Evolutionary conservation across 2,329 filamentous ascomycete species (phyloP).

Genomic region (Pestalotiopsis sp.): DNA sequence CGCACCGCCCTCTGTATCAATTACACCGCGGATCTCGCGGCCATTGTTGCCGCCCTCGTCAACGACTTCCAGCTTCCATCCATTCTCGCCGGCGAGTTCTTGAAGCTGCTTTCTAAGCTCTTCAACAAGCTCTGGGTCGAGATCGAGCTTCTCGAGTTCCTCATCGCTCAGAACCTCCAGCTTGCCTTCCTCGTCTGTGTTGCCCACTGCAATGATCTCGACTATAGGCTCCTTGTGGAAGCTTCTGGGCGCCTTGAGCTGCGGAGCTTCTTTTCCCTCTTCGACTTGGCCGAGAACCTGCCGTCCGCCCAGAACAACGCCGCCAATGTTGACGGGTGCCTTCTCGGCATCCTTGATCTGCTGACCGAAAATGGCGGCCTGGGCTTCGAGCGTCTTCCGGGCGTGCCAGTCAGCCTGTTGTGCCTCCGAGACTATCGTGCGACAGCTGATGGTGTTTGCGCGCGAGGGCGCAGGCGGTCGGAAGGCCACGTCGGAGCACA

Average conservation of each 20-base stretch:
- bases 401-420: slow-evolving; percentile 43
- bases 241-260: slow-evolving; percentile 47
- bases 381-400: slow-evolving; percentile 40
- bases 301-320: slow-evolving; percentile 55
- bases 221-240: slow-evolving; percentile 37
- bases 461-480: slow-evolving; percentile 77
- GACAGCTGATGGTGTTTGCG: slow-evolving; percentile 77
- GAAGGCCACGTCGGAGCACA: slow-evolving; percentile 88
- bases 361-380: slow-evolving; percentile 36
- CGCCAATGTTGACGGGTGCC: slow-evolving; percentile 48
- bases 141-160: slow-evolving; percentile 68
- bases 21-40: slow-evolving; percentile 70
- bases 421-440: slow-evolving; percentile 66
- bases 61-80: slow-evolving; percentile 82
- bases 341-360: slow-evolving; percentile 24
- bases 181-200: slow-evolving; percentile 60
- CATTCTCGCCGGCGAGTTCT: slow-evolving; percentile 68
- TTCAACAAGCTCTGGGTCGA: slow-evolving; percentile 70
- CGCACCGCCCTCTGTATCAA: slow-evolving; percentile 58
- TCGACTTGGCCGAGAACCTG: slow-evolving; percentile 50
- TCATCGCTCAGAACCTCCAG: slow-evolving; percentile 64
- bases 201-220: slow-evolving; percentile 48
- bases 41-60: slow-evolving; percentile 63
- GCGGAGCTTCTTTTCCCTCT: slow-evolving; percentile 48
- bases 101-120: slow-evolving; percentile 70